Evolutionary conservation across 2,329 filamentous ascomycete species (phyloP), one percentile per base, ranked within the genome.

Genomic region (Talaromyces sp.): DNA sequence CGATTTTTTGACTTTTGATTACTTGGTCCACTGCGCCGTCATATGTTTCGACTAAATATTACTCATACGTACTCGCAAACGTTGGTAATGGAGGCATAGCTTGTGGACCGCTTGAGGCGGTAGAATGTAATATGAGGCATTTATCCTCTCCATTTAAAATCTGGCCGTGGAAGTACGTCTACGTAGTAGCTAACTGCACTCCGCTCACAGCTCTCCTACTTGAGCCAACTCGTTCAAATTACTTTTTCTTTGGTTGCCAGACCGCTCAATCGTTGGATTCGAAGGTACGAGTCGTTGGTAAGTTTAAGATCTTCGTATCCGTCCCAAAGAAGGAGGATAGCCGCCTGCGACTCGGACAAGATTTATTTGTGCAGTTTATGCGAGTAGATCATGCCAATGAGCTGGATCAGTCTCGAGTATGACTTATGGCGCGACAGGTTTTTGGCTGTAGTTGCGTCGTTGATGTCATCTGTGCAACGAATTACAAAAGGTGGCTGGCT

Each of bases 101-200:
- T 7, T 43, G 56, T 43, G 37, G 35, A 43, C 24, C 37, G 43
- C 43, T 22, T 47, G 43, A 57, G 33, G 22, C 14, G 24, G 39
- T 19, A 27, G 37, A 6, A 5, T n/a, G 52, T 35, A 37, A 37
- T 63, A 63, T 63, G 61, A 63, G 61, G 61, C 61, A 63, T 63
- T 63, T 63, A 57, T 47, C 61, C 50, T 49, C 50, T 35, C 60
- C 60, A 37, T 43, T 62, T 37, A 57, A 56, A 56, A 43, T 54
- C 60, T 54, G 52, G 33, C 33, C 52, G 52, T 56, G 52, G 52
- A 39, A 56, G 52, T 37, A 54, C 50, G 3, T 49, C 45, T 3
- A 49, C 47, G 22, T 24, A 16, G 47, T 27, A 39, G 52, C 52
- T 35, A 37, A 22, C 27, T 54, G 50, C 27, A 50, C 3, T 37